phyloP scores from a whole-genome alignment of 257 asterid genomes.

The Leptodermis oblonga region DNA sequence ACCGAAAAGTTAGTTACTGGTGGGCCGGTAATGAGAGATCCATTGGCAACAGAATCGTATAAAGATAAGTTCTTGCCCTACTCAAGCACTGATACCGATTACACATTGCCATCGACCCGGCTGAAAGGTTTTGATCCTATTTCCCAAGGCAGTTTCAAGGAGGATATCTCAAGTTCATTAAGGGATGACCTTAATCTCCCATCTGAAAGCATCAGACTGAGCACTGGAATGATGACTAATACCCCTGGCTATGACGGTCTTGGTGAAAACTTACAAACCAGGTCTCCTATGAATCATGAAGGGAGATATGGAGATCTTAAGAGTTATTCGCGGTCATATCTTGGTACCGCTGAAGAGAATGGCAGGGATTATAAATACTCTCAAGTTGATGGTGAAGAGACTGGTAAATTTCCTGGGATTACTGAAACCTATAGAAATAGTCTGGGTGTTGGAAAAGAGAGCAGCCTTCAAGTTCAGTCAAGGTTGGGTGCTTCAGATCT shows the following conservation, averaged over 20 bases:
- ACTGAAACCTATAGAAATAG: conserved; percentile 23
- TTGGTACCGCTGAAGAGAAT: conserved; percentile 31
- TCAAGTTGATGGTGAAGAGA: conserved; percentile 24
- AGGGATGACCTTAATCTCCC: conserved; percentile 25
- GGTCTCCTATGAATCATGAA: conserved; percentile 29
- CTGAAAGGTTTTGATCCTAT: conserved; percentile 25
- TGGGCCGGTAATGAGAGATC: conserved; percentile 18
- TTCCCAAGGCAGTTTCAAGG: conserved; percentile 23
- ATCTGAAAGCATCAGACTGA: conserved; percentile 21
- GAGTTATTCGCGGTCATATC: conserved; percentile 36
- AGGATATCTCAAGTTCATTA: conserved; percentile 25
- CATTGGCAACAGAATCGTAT: conserved; percentile 7
- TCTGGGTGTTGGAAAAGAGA: conserved; percentile 33
- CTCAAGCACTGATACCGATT: conserved; percentile 29
- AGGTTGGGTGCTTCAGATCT: conserved; percentile 26
- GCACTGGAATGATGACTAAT: conserved; percentile 28
- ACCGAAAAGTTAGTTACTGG: conserved; percentile 28
- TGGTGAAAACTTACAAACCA: conserved; percentile 27
- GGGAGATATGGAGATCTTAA: conserved; percentile 33
- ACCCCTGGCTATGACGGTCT: conserved; percentile 30
- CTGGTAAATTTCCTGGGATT: conserved; percentile 22
- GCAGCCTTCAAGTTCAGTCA: conserved; percentile 26
- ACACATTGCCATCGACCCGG: conserved; percentile 31
- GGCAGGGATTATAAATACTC: conserved; percentile 29
- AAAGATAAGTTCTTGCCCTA: conserved; percentile 28